These are phyloP conservation scores for Zelopaecilomyces penicillatus DNA, from an alignment of 2,329 filamentous ascomycete species.

Conservation along the genomic window DNA sequence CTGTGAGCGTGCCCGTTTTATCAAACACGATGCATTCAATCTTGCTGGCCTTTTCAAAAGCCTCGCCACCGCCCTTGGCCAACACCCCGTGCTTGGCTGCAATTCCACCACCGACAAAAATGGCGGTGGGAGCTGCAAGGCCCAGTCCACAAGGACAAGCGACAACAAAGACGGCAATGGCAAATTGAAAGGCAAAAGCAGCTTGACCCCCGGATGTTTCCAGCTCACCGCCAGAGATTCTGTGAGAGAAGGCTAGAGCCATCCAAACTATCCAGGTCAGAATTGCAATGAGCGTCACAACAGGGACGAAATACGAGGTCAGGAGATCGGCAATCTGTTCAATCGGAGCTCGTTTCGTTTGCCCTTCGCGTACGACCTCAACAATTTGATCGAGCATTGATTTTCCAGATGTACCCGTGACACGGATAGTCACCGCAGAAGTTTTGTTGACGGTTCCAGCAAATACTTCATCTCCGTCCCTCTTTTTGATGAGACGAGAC, in stretches of 20 bases:
- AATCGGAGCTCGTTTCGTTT: constrained; percentile 66
- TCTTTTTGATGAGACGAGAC: constrained; percentile 58
- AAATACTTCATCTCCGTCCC: constrained; percentile 54
- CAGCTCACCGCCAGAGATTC: constrained; percentile 48
- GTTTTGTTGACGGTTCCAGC: constrained; percentile 69
- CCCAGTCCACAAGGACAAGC: constrained; percentile 79
- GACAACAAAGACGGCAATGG: constrained; percentile 80
- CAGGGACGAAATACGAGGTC: constrained; percentile 69
- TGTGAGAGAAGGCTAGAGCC: constrained; percentile 49
- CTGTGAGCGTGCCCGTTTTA: constrained; percentile 78
- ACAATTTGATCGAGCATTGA: constrained; percentile 79
- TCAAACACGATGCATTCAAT: constrained; percentile 78
- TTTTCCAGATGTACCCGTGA: constrained; percentile 56
- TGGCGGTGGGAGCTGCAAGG: constrained; percentile 75
- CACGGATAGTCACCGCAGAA: constrained; percentile 49
- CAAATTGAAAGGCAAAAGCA: constrained; percentile 70
- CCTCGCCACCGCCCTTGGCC: constrained; percentile 76
- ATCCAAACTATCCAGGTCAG: constrained; percentile 67
- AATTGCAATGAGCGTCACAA: constrained; percentile 61
- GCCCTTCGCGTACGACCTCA: constrained; percentile 66
- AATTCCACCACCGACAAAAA: constrained; percentile 74
- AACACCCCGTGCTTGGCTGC: constrained; percentile 74
- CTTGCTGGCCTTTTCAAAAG: constrained; percentile 74
- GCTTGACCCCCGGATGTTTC: constrained; percentile 56
- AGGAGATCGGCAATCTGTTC: constrained; percentile 65